Evolutionary conservation across 2,329 filamentous ascomycete species (phyloP).

Genomic region (Harringtonia lauricola): DNA sequence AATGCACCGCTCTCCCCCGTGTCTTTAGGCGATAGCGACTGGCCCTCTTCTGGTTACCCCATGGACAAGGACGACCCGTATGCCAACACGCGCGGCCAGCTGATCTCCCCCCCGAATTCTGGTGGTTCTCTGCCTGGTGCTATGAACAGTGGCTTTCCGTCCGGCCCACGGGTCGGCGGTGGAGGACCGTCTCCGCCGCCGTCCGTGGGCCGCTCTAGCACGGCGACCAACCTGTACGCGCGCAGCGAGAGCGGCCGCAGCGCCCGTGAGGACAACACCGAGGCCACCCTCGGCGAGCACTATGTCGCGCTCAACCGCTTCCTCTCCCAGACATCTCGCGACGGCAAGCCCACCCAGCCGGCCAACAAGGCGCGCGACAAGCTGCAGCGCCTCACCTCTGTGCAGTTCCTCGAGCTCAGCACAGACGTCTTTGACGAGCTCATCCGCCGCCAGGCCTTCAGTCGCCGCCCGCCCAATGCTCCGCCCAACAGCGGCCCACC

Average conservation of each 20-base stretch:
- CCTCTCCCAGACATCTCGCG: constrained; percentile 57
- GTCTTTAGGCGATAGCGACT: constrained; percentile 76
- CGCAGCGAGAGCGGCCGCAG: constrained; percentile 55
- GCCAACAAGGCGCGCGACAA: constrained; percentile 92
- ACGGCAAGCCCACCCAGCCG: constrained; percentile 62
- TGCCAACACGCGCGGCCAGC: constrained; percentile 43
- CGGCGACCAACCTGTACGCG: constrained; percentile 61
- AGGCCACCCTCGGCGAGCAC: constrained; percentile 62
- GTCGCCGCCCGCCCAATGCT: constrained; percentile 40
- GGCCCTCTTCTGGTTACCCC: constrained; percentile 56
- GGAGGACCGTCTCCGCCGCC: constrained; percentile 73
- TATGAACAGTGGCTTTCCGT: constrained; percentile 47
- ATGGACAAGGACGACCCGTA: constrained; percentile 41
- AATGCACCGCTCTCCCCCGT: constrained; percentile 72
- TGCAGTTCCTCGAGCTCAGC: constrained; percentile 95
- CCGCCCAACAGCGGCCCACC: constrained; percentile 44
- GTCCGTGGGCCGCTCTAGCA: constrained; percentile 77
- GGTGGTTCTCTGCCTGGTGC: constrained; percentile 44
- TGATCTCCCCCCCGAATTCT: constrained; percentile 60
- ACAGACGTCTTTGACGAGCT: constrained; percentile 97
- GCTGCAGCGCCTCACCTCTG: constrained; percentile 73
- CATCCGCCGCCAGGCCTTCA: constrained; percentile 66
- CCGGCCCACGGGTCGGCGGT: constrained; percentile 44
- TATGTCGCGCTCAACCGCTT: constrained; percentile 71
- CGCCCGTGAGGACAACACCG: constrained; percentile 47